Conservation (phyloP, 306 rosid genomes). For the Rosa lucieae region DNA sequence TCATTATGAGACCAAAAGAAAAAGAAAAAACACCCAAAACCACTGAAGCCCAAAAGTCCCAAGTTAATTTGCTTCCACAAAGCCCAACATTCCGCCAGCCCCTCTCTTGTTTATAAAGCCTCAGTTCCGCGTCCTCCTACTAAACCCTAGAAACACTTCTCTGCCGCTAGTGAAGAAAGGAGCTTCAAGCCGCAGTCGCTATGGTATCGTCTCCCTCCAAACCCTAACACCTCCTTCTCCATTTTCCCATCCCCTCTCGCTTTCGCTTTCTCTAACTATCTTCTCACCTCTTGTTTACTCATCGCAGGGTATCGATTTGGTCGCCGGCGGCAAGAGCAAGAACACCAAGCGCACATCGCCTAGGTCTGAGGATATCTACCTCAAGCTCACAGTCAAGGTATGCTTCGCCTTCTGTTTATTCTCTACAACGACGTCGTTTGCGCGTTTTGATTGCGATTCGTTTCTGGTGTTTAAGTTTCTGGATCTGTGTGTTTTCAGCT, state of each 20-base stretch:
- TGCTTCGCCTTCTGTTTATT: not conserved
- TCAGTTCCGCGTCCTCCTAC: not conserved
- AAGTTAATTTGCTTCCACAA: not conserved
- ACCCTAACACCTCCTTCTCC: not conserved
- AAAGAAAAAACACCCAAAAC: not conserved
- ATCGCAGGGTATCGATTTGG: slow-evolving; percentile 72
- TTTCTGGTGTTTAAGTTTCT: not conserved
- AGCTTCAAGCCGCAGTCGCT: slow-evolving; percentile 22
- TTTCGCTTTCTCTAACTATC: not conserved
- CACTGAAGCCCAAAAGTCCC: not conserved
- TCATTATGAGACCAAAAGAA: too few relatives aligned
- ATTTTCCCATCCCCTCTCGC: not conserved
- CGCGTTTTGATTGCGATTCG: not conserved
- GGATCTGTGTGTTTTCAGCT: slow-evolving; percentile 38
- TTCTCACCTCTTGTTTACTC: not conserved
- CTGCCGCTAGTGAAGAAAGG: slow-evolving; percentile 13
- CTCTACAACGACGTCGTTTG: not conserved
- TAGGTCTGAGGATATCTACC: slow-evolving; percentile 73
- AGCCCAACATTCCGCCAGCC: not conserved
- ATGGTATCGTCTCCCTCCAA: slow-evolving; percentile 37
- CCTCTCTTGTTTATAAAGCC: not conserved
- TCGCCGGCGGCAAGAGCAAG: slow-evolving; percentile 84
- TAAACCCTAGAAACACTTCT: slow-evolving; percentile 37
- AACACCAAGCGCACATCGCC: slow-evolving; percentile 70
- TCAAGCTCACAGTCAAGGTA: slow-evolving; percentile 75